These are phyloP conservation scores for Trichoderma hamatum DNA, from an alignment of 2,329 filamentous ascomycete genomes.

Conservation along the genomic window DNA sequence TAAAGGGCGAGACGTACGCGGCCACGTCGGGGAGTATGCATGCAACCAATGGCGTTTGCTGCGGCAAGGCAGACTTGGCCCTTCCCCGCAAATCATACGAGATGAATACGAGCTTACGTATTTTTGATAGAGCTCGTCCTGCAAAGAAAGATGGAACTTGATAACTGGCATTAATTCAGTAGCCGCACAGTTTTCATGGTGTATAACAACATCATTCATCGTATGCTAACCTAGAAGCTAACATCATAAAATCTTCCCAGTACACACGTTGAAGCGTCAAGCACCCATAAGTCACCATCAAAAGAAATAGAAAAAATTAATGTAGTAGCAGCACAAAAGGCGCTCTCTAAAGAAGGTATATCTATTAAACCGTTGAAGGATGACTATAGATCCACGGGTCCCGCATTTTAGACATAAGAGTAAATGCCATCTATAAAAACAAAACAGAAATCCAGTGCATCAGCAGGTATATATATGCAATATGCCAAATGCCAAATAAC, in stretches of 20 bases:
- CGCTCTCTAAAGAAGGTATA: slow-evolving; percentile 1
- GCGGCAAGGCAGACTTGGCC: neutral
- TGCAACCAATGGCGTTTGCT: neutral
- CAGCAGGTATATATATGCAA: slow-evolving; percentile 20
- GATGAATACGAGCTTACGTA: neutral
- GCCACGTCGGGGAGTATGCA: too few relatives aligned
- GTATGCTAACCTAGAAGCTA: neutral
- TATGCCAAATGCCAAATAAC: slow-evolving; percentile 17
- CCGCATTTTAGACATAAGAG: neutral
- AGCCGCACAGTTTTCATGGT: neutral
- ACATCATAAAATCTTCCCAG: neutral
- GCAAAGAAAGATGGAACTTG: neutral
- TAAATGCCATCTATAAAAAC: slow-evolving; percentile 15
- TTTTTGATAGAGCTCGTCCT: neutral
- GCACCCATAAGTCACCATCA: slow-evolving; percentile 15
- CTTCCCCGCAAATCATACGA: neutral
- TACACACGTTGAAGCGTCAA: neutral
- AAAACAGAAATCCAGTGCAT: slow-evolving; percentile 13
- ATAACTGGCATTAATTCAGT: neutral
- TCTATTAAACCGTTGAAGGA: slow-evolving; percentile 10
- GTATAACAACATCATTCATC: neutral
- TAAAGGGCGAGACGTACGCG: neutral
- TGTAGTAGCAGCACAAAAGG: slow-evolving; percentile 3
- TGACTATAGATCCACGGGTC: neutral
- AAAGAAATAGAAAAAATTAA: slow-evolving; percentile 6